Evolutionary conservation across 345 rosid species (phyloP).

Genomic region (Euphorbia pulcherrima): DNA sequence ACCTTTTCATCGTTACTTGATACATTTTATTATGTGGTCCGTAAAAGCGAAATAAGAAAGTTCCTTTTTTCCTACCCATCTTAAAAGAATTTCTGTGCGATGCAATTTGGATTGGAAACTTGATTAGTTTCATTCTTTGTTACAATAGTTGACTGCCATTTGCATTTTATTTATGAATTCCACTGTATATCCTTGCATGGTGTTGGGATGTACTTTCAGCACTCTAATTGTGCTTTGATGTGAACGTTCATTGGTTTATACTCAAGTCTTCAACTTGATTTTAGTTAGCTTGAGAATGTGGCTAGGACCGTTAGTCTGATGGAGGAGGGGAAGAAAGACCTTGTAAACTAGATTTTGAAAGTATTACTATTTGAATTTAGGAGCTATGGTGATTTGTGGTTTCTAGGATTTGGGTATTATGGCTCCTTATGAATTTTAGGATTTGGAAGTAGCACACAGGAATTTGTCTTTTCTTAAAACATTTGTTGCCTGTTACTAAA

Average conservation of each 20-base stretch:
- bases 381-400: neutral
- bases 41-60: neutral
- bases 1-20: neutral
- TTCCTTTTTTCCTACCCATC: neutral
- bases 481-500: neutral
- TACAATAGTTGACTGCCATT: neutral
- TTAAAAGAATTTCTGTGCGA: neutral
- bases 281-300: neutral
- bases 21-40: neutral
- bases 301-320: neutral
- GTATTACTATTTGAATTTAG: neutral
- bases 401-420: neutral
- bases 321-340: neutral
- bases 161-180: neutral
- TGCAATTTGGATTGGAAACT: conserved; percentile 5
- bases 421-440: neutral
- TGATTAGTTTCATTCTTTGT: neutral
- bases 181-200: neutral
- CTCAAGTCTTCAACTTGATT: neutral
- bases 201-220: neutral
- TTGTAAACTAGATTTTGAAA: neutral
- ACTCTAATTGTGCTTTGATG: neutral
- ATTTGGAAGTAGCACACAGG: neutral
- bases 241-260: neutral
- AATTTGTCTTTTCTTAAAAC: neutral